Evolutionary conservation across 257 asterid genomes (phyloP), one percentile per base, ranked within the genome.

Genomic region (Ocimum tenuiflorum): DNA sequence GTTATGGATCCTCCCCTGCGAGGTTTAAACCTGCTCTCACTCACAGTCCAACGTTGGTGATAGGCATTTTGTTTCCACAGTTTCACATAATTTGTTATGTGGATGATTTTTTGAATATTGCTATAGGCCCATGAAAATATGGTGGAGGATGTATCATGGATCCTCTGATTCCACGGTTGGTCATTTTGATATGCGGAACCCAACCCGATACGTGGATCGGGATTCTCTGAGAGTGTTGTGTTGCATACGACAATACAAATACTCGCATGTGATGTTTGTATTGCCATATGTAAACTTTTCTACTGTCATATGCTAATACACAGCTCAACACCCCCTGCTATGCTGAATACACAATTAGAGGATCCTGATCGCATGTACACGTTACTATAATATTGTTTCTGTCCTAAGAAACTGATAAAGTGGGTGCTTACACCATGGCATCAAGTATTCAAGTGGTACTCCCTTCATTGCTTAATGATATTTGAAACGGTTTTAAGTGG

Each of bases 131-230:
- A 90, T 56, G 76, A 80, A 36, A 83, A 76, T 63, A 80, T 86
- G 73, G 99, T 90, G 59, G 96, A 82, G 81, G 99, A 94, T 4
- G 97, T 96, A 96, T 38, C 89, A 97, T 67, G 97, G 97, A 48
- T 92, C 99, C 33, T 90, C 99, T 60, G 97, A 94, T 76, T 63
- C 88, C 9, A 90, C 99, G 55, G 86, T 94, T 72, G 97, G 99
- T 45, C 83, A 88, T 63, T 90, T 90, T 24, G 97, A 94, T 65
- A 74, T 94, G 81, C 87, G 97, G 70, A 94, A 90, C 72, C 73
- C n/a, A n/a, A n/a, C n/a, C n/a, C n/a, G n/a, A n/a, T n/a, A n/a
- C n/a, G n/a, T n/a, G n/a, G n/a, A n/a, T n/a, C n/a, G n/a, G n/a
- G n/a, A n/a, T n/a, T n/a, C n/a, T n/a, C n/a, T n/a, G n/a, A n/a